phyloP scores from a whole-genome alignment of 1,284 basidiomycete species.

The Lentinula novae-zelandiae region DNA sequence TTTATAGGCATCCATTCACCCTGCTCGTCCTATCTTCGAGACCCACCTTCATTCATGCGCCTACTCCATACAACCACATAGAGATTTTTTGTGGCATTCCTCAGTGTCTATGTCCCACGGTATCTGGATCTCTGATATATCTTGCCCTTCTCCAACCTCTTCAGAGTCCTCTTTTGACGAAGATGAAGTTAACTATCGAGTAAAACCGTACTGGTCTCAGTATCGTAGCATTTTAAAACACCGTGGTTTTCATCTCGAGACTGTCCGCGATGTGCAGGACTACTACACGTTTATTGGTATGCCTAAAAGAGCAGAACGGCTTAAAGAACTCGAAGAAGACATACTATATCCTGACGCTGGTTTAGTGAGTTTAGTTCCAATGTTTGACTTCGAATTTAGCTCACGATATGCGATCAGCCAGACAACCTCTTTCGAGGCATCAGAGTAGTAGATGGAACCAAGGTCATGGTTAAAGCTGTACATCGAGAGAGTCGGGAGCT shows the following conservation, averaged over 20 bases:
- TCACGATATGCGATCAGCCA: constrained; percentile 37
- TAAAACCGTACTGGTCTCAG: constrained; percentile 56
- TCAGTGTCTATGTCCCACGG: constrained; percentile 9
- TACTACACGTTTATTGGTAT: constrained; percentile 40
- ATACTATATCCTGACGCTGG: constrained; percentile 67
- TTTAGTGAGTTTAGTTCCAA: constrained; percentile 41
- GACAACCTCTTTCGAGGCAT: constrained; percentile 69
- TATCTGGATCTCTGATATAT: constrained; percentile 15
- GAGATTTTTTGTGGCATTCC: background rate
- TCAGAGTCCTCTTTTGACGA: constrained; percentile 55
- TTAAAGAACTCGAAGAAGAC: constrained; percentile 42
- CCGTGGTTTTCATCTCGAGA: constrained; percentile 62
- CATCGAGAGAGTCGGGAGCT: constrained; percentile 59
- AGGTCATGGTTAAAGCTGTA: constrained; percentile 66
- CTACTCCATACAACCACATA: background rate
- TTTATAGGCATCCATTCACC: background rate
- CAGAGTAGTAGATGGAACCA: constrained; percentile 43
- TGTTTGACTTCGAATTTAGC: background rate
- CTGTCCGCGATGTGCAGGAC: constrained; percentile 57
- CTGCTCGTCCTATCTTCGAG: constrained; percentile 11
- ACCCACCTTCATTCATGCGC: constrained; percentile 8
- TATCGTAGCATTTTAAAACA: constrained; percentile 46
- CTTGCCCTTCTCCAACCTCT: constrained; percentile 32
- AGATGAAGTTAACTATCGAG: constrained; percentile 55
- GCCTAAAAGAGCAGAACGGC: constrained; percentile 24